Percentiles rank a stretch among this genome's conserved stretches.
Evolutionary conservation across 2,329 filamentous ascomycete genomes (phyloP).

Genomic region (Mariannaea sp.): DNA sequence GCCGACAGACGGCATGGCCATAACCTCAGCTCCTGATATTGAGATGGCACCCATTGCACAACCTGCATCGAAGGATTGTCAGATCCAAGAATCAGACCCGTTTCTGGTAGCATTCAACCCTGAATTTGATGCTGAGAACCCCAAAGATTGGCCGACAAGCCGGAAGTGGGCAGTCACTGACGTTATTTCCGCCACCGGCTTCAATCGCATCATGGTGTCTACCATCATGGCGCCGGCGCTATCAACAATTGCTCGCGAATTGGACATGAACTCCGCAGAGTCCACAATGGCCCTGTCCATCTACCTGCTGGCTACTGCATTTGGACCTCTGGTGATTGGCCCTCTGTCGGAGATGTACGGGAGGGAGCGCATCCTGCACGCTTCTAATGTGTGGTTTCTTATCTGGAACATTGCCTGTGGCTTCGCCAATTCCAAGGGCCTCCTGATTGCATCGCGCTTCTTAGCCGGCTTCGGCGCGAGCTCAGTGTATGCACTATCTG

Average conservation of each 20-base stretch:
- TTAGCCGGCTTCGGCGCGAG: constrained; percentile 55
- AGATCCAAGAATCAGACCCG: constrained; percentile 18
- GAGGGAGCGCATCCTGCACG: constrained; percentile 47
- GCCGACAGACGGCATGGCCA: neutral
- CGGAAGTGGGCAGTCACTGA: constrained; percentile 56
- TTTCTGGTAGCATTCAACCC: constrained; percentile 38
- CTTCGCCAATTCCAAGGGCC: constrained; percentile 45
- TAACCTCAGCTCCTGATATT: neutral
- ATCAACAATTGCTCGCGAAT: constrained; percentile 52
- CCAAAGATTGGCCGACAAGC: constrained; percentile 45
- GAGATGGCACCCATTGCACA: constrained; percentile 1
- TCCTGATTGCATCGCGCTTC: constrained; percentile 52
- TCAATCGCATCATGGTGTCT: constrained; percentile 57
- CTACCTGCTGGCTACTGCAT: constrained; percentile 49
- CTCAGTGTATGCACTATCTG: constrained; percentile 51
- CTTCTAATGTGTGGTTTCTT: constrained; percentile 55
- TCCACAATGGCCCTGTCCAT: constrained; percentile 54
- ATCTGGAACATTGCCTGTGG: constrained; percentile 54
- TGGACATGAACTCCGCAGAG: constrained; percentile 54
- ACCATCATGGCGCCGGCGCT: constrained; percentile 59
- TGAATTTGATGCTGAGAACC: constrained; percentile 43
- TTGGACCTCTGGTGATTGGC: constrained; percentile 50
- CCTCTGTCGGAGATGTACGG: constrained; percentile 57
- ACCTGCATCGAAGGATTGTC: neutral
- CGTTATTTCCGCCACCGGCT: constrained; percentile 54